Base-by-base conservation (phyloP, 176 grass and related monocot genomes). In the Phoenix dactylifera region DNA sequence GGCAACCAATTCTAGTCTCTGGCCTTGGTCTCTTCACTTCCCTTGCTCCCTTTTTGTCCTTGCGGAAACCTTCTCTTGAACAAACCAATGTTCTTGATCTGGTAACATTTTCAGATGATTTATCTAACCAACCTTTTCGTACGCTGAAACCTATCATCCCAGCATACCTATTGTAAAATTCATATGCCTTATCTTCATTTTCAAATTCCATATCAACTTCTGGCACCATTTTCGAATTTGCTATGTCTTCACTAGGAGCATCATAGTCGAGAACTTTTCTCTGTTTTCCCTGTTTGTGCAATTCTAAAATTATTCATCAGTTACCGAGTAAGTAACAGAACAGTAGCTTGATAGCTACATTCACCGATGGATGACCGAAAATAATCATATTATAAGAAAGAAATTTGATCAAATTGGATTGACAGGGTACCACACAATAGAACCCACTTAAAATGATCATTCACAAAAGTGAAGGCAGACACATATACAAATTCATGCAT, bases 1-100 rank as follows among this genome's bases (percentile, higher is more conserved):
- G 58, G 22, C 83, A 86, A 24, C 83, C 77, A 77, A 81, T 76
- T 73, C 77, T 62, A 35, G 73, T 77, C 24, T 86, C 83, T 52
- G 73, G 70, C 32, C 78, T 74, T 53, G 72, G 77, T 57, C 58
- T 61, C 68, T 76, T 63, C 25, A 54, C 64, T 71, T 69, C 74
- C 63, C 77, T 61, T 54, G 66, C 67, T 44, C 77, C 72, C 56
- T 76, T 73, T 72, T 75, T 75, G 49, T 77, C 63, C 55, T 76
- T 82, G 51, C 75, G 69, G 49, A 86, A 80, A 14, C 83, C 83
- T 54, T 86, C 67, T 49, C 73, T 74, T 26, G 83, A 86, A 62
- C 83, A 86, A 68, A 86, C 83, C 54, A 67, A 62, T 12, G 76
- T 80, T 64, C 69, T 70, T 22, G 71, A 75, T 68, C 58, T 18